A percentile compares a stretch with the other conserved stretches of the same genome.
Evolutionary conservation across 2,329 filamentous ascomycete species (phyloP).

Genomic region (Tetracladium maxilliforme): DNA sequence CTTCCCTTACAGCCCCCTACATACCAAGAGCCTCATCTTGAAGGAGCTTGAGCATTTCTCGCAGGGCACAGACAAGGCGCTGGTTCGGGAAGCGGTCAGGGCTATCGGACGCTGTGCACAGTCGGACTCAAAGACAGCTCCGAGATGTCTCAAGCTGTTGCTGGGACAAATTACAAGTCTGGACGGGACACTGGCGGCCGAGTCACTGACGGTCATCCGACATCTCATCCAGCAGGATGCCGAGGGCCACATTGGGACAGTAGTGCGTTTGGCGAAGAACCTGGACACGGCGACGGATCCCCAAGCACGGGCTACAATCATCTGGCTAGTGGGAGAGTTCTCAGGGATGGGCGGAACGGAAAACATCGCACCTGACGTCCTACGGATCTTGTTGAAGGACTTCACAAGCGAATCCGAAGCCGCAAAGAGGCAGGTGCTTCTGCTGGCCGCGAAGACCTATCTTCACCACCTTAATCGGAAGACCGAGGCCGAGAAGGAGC

Average conservation of each 20-base stretch:
- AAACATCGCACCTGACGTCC: conserved; percentile 84
- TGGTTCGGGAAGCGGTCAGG: conserved; percentile 79
- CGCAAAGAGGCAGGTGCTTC: conserved; percentile 80
- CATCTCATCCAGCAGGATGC: conserved; percentile 92
- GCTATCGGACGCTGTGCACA: conserved; percentile 92
- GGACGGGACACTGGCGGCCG: conserved; percentile 77
- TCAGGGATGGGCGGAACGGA: conserved; percentile 65
- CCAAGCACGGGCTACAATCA: conserved; percentile 81
- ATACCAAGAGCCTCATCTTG: conserved; percentile 73
- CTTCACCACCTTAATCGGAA: conserved; percentile 68
- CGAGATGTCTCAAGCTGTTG: conserved; percentile 68
- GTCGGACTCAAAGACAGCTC: conserved; percentile 52
- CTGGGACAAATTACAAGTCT: conserved; percentile 78
- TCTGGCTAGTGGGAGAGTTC: conserved; percentile 96
- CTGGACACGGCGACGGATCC: conserved; percentile 79
- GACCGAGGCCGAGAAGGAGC: conserved; percentile 18
- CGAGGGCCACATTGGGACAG: conserved; percentile 64
- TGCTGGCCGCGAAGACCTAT: conserved; percentile 93
- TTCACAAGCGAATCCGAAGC: conserved; percentile 75
- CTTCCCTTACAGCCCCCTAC: conserved; percentile 65
- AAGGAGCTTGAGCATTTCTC: conserved; percentile 93
- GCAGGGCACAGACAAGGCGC: conserved; percentile 53
- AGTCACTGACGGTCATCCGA: conserved; percentile 86
- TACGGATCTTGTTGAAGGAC: conserved; percentile 73
- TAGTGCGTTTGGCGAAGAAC: conserved; percentile 79